Evolutionary conservation across 2,329 filamentous ascomycete genomes (phyloP).

Genomic region (Phialocephala sp.): DNA sequence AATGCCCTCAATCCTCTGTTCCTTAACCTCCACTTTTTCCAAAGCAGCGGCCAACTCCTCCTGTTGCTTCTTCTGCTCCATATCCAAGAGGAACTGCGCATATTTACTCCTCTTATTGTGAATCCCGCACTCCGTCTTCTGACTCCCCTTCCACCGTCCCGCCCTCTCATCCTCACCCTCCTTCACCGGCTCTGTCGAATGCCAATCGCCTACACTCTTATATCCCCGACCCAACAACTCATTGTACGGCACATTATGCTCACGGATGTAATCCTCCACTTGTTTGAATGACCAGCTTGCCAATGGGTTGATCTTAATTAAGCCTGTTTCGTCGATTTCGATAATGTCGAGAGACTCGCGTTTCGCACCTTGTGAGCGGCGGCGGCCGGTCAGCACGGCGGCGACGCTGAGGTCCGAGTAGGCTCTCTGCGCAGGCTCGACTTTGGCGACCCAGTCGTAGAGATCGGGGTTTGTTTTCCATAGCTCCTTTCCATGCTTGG

Average conservation of each 20-base stretch:
- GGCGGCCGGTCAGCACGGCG: slow-evolving; percentile 89
- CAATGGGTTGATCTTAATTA: slow-evolving; percentile 97
- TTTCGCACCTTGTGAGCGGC: slow-evolving; percentile 91
- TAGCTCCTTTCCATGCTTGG: slow-evolving; percentile 78
- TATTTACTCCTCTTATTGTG: slow-evolving; percentile 98
- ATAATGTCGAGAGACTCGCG: slow-evolving; percentile 89
- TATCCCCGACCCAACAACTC: slow-evolving; percentile 90
- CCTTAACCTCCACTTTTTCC: slow-evolving; percentile 34
- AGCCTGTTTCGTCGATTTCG: slow-evolving; percentile 84
- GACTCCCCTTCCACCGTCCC: slow-evolving; percentile 94
- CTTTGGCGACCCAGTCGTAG: slow-evolving; percentile 97
- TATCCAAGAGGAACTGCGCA: slow-evolving; percentile 66
- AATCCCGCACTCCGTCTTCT: slow-evolving; percentile 97
- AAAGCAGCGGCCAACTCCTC: slow-evolving; percentile 38
- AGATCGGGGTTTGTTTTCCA: slow-evolving; percentile 87
- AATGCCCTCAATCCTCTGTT: slow-evolving; percentile 27
- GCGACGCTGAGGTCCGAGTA: slow-evolving; percentile 87
- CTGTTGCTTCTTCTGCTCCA: slow-evolving; percentile 42
- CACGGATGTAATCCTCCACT: slow-evolving; percentile 85
- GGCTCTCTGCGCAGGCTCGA: slow-evolving; percentile 91
- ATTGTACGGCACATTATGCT: slow-evolving; percentile 92
- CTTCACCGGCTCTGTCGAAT: slow-evolving; percentile 88
- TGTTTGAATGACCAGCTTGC: slow-evolving; percentile 93
- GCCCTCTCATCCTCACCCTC: slow-evolving; percentile 95
- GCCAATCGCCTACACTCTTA: slow-evolving; percentile 98